These are phyloP conservation scores for Gomphus sp. DNA, from an alignment of 1,284 basidiomycete genomes.

Conservation along the genomic window DNA sequence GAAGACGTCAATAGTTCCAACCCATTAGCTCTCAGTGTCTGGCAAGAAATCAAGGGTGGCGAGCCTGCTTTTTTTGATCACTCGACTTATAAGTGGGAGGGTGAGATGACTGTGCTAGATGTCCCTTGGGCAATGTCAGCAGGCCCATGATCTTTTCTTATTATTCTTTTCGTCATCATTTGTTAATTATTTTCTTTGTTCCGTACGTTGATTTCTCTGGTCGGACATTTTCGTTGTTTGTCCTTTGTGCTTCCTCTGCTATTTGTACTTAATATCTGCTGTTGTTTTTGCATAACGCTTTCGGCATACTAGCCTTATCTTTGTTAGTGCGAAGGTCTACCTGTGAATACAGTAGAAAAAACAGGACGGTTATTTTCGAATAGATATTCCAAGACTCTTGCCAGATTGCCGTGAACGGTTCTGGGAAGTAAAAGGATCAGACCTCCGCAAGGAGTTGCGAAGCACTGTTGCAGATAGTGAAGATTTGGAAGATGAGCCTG, in stretches of 20 bases:
- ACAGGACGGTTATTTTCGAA: constrained; percentile 7
- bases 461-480: constrained; percentile 3
- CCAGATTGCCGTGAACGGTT: background rate
- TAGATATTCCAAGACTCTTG: constrained; percentile 5
- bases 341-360: background rate
- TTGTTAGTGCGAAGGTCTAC: background rate
- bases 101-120: constrained; percentile 50
- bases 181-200: constrained; percentile 6
- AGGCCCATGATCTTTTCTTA: constrained; percentile 1
- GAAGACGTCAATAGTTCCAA: constrained; percentile 23
- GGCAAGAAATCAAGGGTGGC: constrained; percentile 66
- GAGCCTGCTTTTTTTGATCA: constrained; percentile 59
- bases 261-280: constrained; percentile 9
- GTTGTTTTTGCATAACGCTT: constrained; percentile 5
- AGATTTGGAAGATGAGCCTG: constrained; percentile 1
- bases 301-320: background rate
- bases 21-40: constrained; percentile 46
- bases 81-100: constrained; percentile 64
- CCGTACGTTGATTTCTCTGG: constrained; percentile 1
- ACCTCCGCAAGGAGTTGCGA: constrained; percentile 3
- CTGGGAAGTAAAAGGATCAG: background rate
- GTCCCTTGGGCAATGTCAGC: constrained; percentile 56
- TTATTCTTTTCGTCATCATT: background rate
- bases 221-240: background rate
- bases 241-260: constrained; percentile 2